Conservation (phyloP, 768 basidiomycete genomes). For the Tephrocybe sp. region DNA sequence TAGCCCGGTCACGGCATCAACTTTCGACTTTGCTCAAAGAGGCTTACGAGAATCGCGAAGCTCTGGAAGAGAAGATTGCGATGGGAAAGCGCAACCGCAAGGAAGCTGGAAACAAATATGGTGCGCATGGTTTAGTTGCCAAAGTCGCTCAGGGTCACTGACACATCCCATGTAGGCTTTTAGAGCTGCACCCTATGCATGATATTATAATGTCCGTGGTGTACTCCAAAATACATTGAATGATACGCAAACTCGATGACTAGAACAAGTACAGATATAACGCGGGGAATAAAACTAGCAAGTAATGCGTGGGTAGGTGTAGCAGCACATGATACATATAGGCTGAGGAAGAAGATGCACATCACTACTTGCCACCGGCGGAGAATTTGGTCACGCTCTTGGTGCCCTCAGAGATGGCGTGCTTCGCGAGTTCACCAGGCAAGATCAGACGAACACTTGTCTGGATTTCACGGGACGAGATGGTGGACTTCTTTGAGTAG, state of each 20-base stretch:
- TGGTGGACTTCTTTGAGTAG: slow-evolving; percentile 89
- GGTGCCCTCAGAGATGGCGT: slow-evolving; percentile 80
- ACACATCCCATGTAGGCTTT: slow-evolving; percentile 8
- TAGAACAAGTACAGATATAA: slow-evolving; percentile 8
- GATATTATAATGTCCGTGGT: slow-evolving; percentile 1
- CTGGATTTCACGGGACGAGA: slow-evolving; percentile 89
- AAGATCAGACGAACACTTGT: slow-evolving; percentile 82
- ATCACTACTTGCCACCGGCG: slow-evolving; percentile 44
- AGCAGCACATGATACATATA: background rate
- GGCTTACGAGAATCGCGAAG: slow-evolving; percentile 82
- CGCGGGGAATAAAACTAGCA: background rate
- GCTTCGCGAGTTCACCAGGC: slow-evolving; percentile 84
- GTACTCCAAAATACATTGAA: slow-evolving; percentile 4
- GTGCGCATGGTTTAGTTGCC: slow-evolving; percentile 37
- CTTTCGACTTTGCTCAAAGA: slow-evolving; percentile 78
- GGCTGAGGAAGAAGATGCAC: no score
- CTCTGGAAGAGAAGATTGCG: slow-evolving; percentile 80
- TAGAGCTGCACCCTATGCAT: slow-evolving; percentile 5
- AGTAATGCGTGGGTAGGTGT: background rate
- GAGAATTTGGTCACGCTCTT: slow-evolving; percentile 44
- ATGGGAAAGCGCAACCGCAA: slow-evolving; percentile 82
- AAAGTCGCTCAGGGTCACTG: no score
- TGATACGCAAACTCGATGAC: background rate
- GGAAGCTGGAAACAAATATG: slow-evolving; percentile 91
- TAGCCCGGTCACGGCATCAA: slow-evolving; percentile 76